Conservation (phyloP, 129 eudicot genomes). For the Lonicera japonica region DNA sequence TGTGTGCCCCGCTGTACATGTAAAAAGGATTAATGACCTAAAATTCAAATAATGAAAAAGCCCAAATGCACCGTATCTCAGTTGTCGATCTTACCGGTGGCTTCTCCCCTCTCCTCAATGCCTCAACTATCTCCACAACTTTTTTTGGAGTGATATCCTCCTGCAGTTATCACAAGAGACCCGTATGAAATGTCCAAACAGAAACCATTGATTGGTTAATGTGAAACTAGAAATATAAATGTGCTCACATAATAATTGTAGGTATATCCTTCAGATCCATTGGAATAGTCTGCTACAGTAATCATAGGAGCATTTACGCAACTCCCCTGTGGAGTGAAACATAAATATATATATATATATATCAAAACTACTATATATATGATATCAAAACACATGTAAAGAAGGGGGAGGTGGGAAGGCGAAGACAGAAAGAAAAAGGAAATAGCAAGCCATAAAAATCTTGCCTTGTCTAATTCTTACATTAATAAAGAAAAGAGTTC, state of each 20-base stretch:
- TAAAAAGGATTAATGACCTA: neutral
- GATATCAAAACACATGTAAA: neutral
- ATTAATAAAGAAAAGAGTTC: neutral
- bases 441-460: no score
- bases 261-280: slow-evolving; percentile 94
- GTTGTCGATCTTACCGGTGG: slow-evolving; percentile 69
- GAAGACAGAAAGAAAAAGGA: no score
- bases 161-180: slow-evolving; percentile 29
- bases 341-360: neutral
- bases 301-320: slow-evolving; percentile 99
- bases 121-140: slow-evolving; percentile 94
- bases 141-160: slow-evolving; percentile 89
- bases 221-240: slow-evolving; percentile 2
- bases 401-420: no score
- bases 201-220: neutral
- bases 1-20: slow-evolving; percentile 84
- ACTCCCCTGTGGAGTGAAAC: slow-evolving; percentile 53
- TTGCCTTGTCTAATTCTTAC: no score
- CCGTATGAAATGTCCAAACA: neutral
- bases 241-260: slow-evolving; percentile 76
- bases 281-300: slow-evolving; percentile 96
- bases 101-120: slow-evolving; percentile 86
- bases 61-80: neutral
- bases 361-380: neutral
- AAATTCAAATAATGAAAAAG: no score